A percentile compares a stretch with the other conserved stretches of the same genome.
phyloP scores from a whole-genome alignment of 1,284 basidiomycete species.

The Neolentinus lepideus region DNA sequence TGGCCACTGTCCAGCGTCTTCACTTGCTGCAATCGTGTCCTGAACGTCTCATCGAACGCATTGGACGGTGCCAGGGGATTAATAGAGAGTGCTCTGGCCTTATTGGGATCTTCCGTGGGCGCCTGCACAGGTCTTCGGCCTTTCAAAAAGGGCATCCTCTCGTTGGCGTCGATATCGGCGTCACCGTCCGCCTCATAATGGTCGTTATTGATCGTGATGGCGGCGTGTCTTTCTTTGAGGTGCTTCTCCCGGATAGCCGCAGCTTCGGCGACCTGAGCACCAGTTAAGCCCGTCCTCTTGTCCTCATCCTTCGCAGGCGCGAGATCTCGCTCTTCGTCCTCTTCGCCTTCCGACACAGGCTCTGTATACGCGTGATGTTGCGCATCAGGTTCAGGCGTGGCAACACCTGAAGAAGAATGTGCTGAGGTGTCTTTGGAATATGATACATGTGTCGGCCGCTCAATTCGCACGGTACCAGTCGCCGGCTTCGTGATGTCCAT shows the following conservation, averaged over 20 bases:
- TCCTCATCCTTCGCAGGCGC: conserved; percentile 73
- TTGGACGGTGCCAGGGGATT: conserved; percentile 79
- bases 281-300: conserved; percentile 68
- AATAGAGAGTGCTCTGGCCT: conserved; percentile 54
- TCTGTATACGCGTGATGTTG: conserved; percentile 57
- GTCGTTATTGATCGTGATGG: background rate
- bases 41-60: conserved; percentile 76
- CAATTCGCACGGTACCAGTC: conserved; percentile 69
- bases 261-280: conserved; percentile 68
- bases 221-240: conserved; percentile 41
- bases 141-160: conserved; percentile 33
- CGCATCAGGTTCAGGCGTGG: conserved; percentile 36
- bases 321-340: conserved; percentile 69
- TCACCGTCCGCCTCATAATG: conserved; percentile 13
- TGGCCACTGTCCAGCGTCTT: conserved; percentile 11
- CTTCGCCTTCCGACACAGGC: conserved; percentile 87
- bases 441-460: conserved; percentile 52
- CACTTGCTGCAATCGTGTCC: conserved; percentile 45
- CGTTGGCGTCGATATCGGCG: conserved; percentile 17
- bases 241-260: conserved; percentile 77
- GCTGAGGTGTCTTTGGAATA: conserved; percentile 39
- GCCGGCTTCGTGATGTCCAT: conserved; percentile 89
- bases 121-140: conserved; percentile 15
- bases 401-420: conserved; percentile 38
- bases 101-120: conserved; percentile 17